phyloP scores from a whole-genome alignment of 2,329 filamentous ascomycete species.

The Trichoderma sp. region DNA sequence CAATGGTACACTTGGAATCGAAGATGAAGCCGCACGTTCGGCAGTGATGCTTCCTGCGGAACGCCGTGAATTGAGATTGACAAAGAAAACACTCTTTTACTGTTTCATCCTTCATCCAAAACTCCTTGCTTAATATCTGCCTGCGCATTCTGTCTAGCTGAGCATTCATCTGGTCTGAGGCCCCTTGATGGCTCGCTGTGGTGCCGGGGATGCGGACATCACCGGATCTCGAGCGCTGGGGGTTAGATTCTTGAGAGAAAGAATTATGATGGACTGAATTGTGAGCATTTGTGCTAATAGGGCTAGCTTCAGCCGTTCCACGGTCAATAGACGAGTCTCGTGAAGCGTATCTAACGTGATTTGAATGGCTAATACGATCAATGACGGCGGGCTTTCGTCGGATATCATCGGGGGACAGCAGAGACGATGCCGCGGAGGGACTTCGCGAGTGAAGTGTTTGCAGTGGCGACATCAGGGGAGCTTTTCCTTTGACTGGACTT shows the following conservation, averaged over 20 bases:
- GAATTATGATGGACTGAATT: conserved; percentile 59
- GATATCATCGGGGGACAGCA: conserved; percentile 42
- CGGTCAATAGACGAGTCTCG: conserved; percentile 61
- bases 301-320: conserved; percentile 57
- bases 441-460: conserved; percentile 40
- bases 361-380: conserved; percentile 54
- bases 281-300: conserved; percentile 60
- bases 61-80: conserved; percentile 86
- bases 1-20: conserved; percentile 90
- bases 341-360: conserved; percentile 48
- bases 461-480: conserved; percentile 35
- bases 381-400: conserved; percentile 53
- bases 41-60: conserved; percentile 95
- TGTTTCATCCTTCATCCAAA: conserved; percentile 99
- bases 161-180: conserved; percentile 60
- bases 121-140: conserved; percentile 89
- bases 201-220: conserved; percentile 57
- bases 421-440: conserved; percentile 38
- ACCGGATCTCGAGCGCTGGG: conserved; percentile 48
- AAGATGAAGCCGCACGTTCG: conserved; percentile 98
- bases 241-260: conserved; percentile 50
- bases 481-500: conserved; percentile 40
- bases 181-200: conserved; percentile 54
- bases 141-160: conserved; percentile 73
- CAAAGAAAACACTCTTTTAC: conserved; percentile 97